These are phyloP conservation scores for Fragaria vesca DNA, from an alignment of 306 rosid species.

Conservation along the genomic window DNA sequence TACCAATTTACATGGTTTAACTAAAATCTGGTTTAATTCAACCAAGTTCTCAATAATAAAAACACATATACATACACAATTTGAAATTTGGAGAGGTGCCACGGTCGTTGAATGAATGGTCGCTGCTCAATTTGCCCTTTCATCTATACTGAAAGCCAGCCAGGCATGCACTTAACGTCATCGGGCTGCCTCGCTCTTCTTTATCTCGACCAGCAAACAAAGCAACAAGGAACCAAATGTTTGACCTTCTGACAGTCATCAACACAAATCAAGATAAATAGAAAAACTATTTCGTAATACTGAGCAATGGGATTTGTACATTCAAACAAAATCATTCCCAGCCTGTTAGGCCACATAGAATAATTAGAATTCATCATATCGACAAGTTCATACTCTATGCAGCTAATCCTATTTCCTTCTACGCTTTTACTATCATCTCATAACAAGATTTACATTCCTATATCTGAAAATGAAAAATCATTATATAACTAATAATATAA, in stretches of 20 bases:
- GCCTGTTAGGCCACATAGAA: neutral
- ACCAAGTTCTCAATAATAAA: no score
- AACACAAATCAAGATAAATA: neutral
- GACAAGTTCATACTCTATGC: neutral
- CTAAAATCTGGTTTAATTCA: no score
- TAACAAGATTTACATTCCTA: conserved; percentile 45
- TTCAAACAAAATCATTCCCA: neutral
- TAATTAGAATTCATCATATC: neutral
- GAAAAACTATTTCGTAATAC: neutral
- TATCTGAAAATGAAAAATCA: conserved; percentile 11
- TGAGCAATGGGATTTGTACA: neutral
- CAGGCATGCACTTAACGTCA: neutral
- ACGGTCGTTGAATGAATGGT: no score
- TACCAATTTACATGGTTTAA: no score
- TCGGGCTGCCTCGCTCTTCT: neutral
- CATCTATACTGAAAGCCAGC: neutral
- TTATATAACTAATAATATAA: neutral
- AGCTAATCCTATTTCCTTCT: neutral
- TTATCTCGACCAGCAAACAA: neutral
- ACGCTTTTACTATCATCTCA: neutral
- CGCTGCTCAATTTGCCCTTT: neutral
- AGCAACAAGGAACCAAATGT: no score
- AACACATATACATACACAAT: no score
- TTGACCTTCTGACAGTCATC: neutral
- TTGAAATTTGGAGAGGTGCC: no score